These are phyloP conservation scores for Debaryomyces psychrophilus DNA, from an alignment of 1,139 yeast species.

Conservation along the genomic window DNA sequence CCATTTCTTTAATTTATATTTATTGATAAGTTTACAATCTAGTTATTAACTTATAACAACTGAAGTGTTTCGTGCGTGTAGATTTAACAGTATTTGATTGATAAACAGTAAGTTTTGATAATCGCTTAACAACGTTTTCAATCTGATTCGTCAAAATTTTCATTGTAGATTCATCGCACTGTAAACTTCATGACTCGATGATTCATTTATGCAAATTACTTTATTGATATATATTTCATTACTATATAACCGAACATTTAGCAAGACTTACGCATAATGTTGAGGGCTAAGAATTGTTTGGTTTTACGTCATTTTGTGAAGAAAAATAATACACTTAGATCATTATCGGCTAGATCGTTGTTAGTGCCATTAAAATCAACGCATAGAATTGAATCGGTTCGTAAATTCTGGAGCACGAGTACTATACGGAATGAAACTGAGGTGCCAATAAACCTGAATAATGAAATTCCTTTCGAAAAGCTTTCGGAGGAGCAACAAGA, in stretches of 20 bases:
- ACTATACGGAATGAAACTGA: slow-evolving; percentile 2
- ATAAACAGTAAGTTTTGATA: background rate
- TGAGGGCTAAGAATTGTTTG: slow-evolving; percentile 4
- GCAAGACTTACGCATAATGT: background rate
- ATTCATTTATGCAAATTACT: slow-evolving; percentile 5
- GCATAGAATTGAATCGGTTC: background rate
- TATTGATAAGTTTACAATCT: background rate
- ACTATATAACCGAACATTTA: background rate
- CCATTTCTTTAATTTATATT: background rate
- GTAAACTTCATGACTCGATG: background rate
- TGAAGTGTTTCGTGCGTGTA: background rate
- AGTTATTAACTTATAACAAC: background rate
- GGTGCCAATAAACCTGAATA: background rate
- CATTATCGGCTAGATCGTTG: background rate
- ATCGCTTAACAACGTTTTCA: slow-evolving; percentile 6
- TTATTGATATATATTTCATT: background rate
- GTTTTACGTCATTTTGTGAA: background rate
- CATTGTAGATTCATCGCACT: slow-evolving; percentile 6
- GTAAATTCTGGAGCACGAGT: background rate
- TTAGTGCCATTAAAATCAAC: background rate
- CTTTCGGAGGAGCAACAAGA: slow-evolving; percentile 48
- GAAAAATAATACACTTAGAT: background rate
- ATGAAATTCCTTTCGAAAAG: slow-evolving; percentile 12
- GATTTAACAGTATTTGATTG: background rate
- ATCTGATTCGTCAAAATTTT: slow-evolving; percentile 11